Percentiles rank a stretch among this genome's conserved stretches.
These are phyloP conservation scores for Dendrobium nobile DNA, from an alignment of 106 monocot genomes.

Conservation along the genomic window DNA sequence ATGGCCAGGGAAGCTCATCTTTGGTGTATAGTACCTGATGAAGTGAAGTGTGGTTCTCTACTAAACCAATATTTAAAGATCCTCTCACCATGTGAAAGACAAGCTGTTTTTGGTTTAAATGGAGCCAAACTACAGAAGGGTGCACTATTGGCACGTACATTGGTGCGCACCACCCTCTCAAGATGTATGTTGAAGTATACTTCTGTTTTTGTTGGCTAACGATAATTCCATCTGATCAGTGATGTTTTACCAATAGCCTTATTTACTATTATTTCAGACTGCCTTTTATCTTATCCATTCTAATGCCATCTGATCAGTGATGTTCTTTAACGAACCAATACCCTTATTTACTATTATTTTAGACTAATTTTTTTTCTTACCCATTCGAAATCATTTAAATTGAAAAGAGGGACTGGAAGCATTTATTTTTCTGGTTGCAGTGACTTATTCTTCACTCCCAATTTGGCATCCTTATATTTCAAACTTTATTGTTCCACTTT, in stretches of 20 bases:
- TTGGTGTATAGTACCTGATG: slow-evolving; percentile 73
- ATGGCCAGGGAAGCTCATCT: slow-evolving; percentile 66
- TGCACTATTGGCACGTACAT: slow-evolving; percentile 55
- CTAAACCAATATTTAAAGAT: slow-evolving; percentile 54
- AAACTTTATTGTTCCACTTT: neutral
- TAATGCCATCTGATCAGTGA: neutral
- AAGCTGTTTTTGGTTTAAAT: slow-evolving; percentile 32
- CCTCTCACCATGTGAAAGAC: slow-evolving; percentile 60
- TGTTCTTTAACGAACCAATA: neutral
- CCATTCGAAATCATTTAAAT: neutral
- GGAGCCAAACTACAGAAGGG: slow-evolving; percentile 42
- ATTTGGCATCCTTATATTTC: neutral
- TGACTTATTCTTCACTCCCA: neutral
- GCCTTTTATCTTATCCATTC: neutral
- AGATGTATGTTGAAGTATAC: slow-evolving; percentile 60
- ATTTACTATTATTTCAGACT: neutral
- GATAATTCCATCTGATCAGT: neutral
- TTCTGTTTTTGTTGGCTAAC: neutral
- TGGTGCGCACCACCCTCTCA: slow-evolving; percentile 85
- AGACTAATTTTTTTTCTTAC: neutral
- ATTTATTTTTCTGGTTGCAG: neutral
- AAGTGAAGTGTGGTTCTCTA: slow-evolving; percentile 47
- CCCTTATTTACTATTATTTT: neutral
- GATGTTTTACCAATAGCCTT: neutral
- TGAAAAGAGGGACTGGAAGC: neutral